phyloP scores from a whole-genome alignment of 2,329 filamentous ascomycete genomes.

The Diaporthe sp. region DNA sequence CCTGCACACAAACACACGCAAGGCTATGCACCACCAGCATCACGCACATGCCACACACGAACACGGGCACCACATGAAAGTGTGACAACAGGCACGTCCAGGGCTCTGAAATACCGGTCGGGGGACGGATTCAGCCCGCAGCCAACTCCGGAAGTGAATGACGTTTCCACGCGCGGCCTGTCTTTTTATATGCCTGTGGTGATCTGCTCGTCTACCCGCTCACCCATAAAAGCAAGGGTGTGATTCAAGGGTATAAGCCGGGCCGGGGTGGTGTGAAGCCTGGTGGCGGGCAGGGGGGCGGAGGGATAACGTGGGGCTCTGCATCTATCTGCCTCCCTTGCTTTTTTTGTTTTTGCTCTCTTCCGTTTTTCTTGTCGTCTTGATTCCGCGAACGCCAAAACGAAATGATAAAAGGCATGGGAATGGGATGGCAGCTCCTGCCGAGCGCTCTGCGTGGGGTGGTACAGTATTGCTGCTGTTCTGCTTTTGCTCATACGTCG shows the following conservation, averaged over 20 bases:
- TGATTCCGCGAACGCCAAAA: constrained; percentile 10
- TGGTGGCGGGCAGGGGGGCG: neutral
- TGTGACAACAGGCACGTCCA: neutral
- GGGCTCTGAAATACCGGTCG: neutral
- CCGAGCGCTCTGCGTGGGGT: neutral
- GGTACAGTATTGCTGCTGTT: neutral
- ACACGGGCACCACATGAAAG: neutral
- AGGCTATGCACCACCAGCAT: neutral
- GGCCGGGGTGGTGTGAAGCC: constrained; percentile 21
- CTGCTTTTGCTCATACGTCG: neutral
- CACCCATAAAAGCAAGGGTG: constrained; percentile 7
- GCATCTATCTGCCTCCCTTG: neutral
- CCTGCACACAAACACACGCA: neutral
- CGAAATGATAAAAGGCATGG: neutral
- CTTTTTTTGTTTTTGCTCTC: neutral
- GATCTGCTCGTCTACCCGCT: constrained; percentile 15
- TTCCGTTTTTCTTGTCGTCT: neutral
- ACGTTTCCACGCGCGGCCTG: neutral
- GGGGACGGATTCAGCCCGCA: neutral
- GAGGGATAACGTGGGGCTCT: constrained; percentile 12
- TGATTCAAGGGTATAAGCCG: constrained; percentile 31
- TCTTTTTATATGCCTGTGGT: neutral
- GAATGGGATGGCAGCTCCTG: neutral
- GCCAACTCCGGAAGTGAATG: neutral
- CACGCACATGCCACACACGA: neutral